Conservation (phyloP, 2,329 filamentous ascomycete genomes). For the Cladosporium velox region DNA sequence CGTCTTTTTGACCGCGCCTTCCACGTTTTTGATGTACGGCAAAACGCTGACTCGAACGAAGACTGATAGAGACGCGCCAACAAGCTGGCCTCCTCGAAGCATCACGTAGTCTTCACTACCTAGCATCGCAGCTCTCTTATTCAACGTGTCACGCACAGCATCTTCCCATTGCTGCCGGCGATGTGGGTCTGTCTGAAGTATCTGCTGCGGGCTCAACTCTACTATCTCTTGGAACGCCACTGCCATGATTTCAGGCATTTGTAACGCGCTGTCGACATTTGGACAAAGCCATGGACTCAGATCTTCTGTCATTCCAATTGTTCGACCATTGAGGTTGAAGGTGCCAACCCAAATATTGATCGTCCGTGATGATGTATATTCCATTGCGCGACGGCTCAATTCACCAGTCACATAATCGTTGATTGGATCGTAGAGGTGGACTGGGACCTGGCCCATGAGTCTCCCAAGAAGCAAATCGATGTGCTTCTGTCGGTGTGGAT, state of each 20-base stretch:
- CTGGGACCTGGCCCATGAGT: slow-evolving; percentile 77
- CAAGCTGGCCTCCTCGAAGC: slow-evolving; percentile 86
- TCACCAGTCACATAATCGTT: slow-evolving; percentile 86
- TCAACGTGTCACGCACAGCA: slow-evolving; percentile 76
- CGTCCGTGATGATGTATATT: slow-evolving; percentile 73
- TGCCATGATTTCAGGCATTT: slow-evolving; percentile 80
- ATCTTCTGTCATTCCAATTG: slow-evolving; percentile 74
- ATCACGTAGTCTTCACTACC: slow-evolving; percentile 82
- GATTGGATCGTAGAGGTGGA: slow-evolving; percentile 89
- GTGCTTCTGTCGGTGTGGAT: slow-evolving; percentile 88
- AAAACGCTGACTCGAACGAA: slow-evolving; percentile 82
- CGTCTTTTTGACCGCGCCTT: slow-evolving; percentile 91
- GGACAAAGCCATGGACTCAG: slow-evolving; percentile 85
- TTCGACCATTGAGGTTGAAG: slow-evolving; percentile 92
- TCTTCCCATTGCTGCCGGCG: slow-evolving; percentile 84
- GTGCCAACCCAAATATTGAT: slow-evolving; percentile 86
- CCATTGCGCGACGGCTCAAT: slow-evolving; percentile 63
- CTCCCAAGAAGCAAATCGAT: slow-evolving; percentile 94
- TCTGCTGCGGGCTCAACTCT: slow-evolving; percentile 95
- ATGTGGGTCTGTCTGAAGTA: slow-evolving; percentile 95
- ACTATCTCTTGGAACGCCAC: slow-evolving; percentile 98
- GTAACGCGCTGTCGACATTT: slow-evolving; percentile 53
- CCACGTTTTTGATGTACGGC: slow-evolving; percentile 88
- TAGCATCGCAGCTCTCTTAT: slow-evolving; percentile 64
- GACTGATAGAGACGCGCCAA: slow-evolving; percentile 88